Percentiles rank a stretch among this genome's conserved stretches.
These are phyloP conservation scores for Skeletonema tropicum DNA, from an alignment of 108 stramenopile species.

Conservation along the genomic window DNA sequence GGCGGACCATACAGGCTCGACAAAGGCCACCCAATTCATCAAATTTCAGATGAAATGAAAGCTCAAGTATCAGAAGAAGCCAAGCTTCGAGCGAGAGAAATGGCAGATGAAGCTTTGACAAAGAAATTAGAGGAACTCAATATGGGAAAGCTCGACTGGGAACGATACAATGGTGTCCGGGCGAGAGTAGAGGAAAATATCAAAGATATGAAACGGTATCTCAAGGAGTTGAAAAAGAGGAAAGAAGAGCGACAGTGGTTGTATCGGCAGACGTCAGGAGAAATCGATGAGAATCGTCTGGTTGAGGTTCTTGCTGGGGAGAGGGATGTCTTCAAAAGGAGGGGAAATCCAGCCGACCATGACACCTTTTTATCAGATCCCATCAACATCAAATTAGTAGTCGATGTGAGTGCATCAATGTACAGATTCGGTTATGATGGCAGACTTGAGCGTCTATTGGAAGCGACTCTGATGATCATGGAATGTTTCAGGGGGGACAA, in stretches of 20 bases:
- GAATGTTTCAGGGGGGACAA: slow-evolving; percentile 70
- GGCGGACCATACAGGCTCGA: slow-evolving; percentile 93
- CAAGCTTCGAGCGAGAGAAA: slow-evolving; percentile 54
- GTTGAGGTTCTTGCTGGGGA: slow-evolving; percentile 89
- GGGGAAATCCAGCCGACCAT: slow-evolving; percentile 58
- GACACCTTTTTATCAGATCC: slow-evolving; percentile 34
- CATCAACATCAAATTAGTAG: slow-evolving; percentile 66
- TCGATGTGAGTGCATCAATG: slow-evolving; percentile 87
- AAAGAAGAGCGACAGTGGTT: slow-evolving; percentile 82
- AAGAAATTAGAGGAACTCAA: slow-evolving; percentile 74
- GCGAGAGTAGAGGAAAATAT: slow-evolving; percentile 64
- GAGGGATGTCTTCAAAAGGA: slow-evolving; percentile 81
- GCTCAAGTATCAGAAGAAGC: slow-evolving; percentile 82
- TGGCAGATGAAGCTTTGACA: slow-evolving; percentile 74
- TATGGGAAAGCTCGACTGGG: slow-evolving; percentile 83
- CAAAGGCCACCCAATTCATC: slow-evolving; percentile 82
- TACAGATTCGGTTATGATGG: slow-evolving; percentile 89
- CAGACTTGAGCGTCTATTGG: slow-evolving; percentile 76
- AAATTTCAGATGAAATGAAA: slow-evolving; percentile 88
- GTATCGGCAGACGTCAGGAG: slow-evolving; percentile 77
- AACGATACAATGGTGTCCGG: slow-evolving; percentile 64
- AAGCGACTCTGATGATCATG: slow-evolving; percentile 89
- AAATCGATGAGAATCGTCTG: slow-evolving; percentile 85
- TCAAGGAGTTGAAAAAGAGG: slow-evolving; percentile 57
- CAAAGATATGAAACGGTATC: slow-evolving; percentile 51